Evolutionary conservation across 805 yeast species (phyloP).

Genomic region (Osmozyma mogii): DNA sequence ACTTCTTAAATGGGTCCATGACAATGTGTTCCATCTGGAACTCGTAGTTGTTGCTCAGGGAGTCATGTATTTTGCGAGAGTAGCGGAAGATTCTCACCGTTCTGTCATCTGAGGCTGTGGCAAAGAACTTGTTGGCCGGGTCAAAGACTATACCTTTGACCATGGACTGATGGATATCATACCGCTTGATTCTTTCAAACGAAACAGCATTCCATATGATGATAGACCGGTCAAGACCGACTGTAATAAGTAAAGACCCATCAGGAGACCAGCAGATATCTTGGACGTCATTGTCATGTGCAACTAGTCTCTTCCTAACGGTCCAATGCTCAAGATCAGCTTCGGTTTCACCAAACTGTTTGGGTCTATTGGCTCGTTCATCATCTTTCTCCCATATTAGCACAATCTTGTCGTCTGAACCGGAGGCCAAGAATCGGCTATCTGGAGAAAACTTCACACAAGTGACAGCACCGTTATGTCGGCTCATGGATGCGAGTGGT

Average conservation of each 20-base stretch:
- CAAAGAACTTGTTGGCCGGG: slow-evolving; percentile 96
- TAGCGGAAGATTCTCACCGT: slow-evolving; percentile 83
- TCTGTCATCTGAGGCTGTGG: slow-evolving; percentile 94
- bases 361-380: slow-evolving; percentile 42
- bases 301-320: slow-evolving; percentile 83
- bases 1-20: slow-evolving; percentile 74
- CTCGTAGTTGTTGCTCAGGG: slow-evolving; percentile 49
- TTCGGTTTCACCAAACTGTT: slow-evolving; percentile 62
- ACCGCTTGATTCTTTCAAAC: slow-evolving; percentile 79
- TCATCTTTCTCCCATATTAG: slow-evolving; percentile 92
- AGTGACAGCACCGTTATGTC: slow-evolving; percentile 96
- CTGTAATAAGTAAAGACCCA: slow-evolving; percentile 81
- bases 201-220: slow-evolving; percentile 92
- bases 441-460: slow-evolving; percentile 88
- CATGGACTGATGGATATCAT: slow-evolving; percentile 89
- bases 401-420: slow-evolving; percentile 89
- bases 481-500: slow-evolving; percentile 83
- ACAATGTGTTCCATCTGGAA: slow-evolving; percentile 83
- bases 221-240: slow-evolving; percentile 88
- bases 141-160: slow-evolving; percentile 96
- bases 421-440: slow-evolving; percentile 86
- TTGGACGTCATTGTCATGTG: slow-evolving; percentile 96
- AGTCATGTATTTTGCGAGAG: slow-evolving; percentile 45
- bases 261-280: slow-evolving; percentile 99
- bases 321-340: slow-evolving; percentile 89